A percentile compares a stretch with the other conserved stretches of the same genome.
These are phyloP conservation scores for Tuber brumale DNA, from an alignment of 495 filamentous ascomycete species.

Conservation along the genomic window DNA sequence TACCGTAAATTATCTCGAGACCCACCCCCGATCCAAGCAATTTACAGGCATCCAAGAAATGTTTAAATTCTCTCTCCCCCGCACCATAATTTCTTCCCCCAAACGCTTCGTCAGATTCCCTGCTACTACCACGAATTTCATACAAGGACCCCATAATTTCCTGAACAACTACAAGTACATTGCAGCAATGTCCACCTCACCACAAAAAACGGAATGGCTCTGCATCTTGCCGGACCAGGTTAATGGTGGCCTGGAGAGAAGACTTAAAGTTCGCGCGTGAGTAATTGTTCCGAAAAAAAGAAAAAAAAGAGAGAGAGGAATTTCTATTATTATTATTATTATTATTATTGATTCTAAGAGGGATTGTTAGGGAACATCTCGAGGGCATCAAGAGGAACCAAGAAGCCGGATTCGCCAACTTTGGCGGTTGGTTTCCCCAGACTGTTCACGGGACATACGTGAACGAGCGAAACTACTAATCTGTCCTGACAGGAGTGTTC, in stretches of 20 bases:
- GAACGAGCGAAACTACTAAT: not conserved
- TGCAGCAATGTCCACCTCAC: conserved; percentile 37
- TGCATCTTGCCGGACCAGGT: conserved; percentile 74
- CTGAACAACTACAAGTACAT: not conserved
- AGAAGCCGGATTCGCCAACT: conserved; percentile 49
- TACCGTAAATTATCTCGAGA: not conserved
- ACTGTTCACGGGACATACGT: not conserved
- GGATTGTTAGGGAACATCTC: conserved; percentile 52
- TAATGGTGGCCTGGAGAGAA: conserved; percentile 54
- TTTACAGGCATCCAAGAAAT: conserved; percentile 8
- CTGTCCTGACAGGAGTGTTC: conserved; percentile 54
- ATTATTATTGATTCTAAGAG: not conserved
- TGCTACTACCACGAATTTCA: not conserved
- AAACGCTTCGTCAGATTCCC: conserved; percentile 1
- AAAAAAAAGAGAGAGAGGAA: not conserved
- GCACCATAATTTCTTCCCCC: conserved; percentile 7
- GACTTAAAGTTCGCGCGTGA: conserved; percentile 66
- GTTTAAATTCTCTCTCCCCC: conserved; percentile 24
- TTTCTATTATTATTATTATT: not conserved
- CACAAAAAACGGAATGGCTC: conserved; percentile 69
- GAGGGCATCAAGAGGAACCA: conserved; percentile 46
- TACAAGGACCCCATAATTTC: not conserved
- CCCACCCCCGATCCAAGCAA: not conserved
- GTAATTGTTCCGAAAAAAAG: conserved; percentile 35
- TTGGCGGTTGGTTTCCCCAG: conserved; percentile 50